These are phyloP conservation scores for Zygosaccharomyces pseudobailii DNA, from an alignment of 1,139 yeast species.

Conservation along the genomic window DNA sequence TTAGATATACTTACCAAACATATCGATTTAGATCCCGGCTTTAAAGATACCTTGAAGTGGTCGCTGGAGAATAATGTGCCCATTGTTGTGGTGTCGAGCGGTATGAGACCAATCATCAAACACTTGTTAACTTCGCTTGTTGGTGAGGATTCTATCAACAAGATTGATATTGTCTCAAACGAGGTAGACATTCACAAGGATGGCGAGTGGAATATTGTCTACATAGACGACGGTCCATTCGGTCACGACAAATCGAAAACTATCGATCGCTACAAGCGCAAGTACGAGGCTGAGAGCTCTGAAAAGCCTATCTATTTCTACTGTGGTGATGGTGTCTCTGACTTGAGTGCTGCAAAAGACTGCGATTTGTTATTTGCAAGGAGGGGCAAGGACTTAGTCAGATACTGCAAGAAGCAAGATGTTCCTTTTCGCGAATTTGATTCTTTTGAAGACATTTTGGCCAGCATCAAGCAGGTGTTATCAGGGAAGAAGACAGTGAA, in stretches of 20 bases:
- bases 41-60: slow-evolving; percentile 76
- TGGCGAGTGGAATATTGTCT: slow-evolving; percentile 75
- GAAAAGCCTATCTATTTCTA: slow-evolving; percentile 64
- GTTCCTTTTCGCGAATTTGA: slow-evolving; percentile 84
- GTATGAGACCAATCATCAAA: slow-evolving; percentile 87
- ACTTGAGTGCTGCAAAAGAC: slow-evolving; percentile 89
- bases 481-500: slow-evolving; percentile 42
- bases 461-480: slow-evolving; percentile 45
- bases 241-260: slow-evolving; percentile 94
- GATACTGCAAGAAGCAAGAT: slow-evolving; percentile 70
- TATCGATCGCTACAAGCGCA: slow-evolving; percentile 57
- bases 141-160: slow-evolving; percentile 66
- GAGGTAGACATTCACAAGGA: slow-evolving; percentile 57
- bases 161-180: slow-evolving; percentile 79
- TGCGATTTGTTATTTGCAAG: slow-evolving; percentile 92
- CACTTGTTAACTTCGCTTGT: slow-evolving; percentile 70
- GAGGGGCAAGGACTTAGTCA: slow-evolving; percentile 83
- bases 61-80: slow-evolving; percentile 68
- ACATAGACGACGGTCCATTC: slow-evolving; percentile 76
- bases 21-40: slow-evolving; percentile 85
- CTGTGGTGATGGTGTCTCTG: slow-evolving; percentile 97
- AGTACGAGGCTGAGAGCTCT: slow-evolving; percentile 38
- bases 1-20: slow-evolving; percentile 56
- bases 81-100: slow-evolving; percentile 75
- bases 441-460: slow-evolving; percentile 66